Evolutionary conservation across 805 yeast genomes (phyloP).

Genomic region (Candida michaelii): DNA sequence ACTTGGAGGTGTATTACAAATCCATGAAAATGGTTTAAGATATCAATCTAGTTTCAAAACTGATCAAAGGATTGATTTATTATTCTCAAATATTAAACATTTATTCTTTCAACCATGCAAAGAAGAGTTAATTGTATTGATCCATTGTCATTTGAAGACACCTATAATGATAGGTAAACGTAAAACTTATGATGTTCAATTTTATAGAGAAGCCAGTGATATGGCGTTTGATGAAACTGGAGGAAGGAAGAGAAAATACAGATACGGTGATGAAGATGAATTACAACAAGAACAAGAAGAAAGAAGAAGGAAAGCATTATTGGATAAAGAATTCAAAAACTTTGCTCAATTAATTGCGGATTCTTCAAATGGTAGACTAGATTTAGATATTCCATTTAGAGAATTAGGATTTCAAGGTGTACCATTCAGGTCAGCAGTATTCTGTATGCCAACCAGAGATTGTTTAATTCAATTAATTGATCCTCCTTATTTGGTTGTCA

Average conservation of each 20-base stretch:
- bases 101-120: constrained; percentile 94
- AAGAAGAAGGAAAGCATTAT: constrained; percentile 82
- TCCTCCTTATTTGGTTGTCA: constrained; percentile 91
- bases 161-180: constrained; percentile 96
- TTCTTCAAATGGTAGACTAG: constrained; percentile 77
- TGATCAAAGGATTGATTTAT: constrained; percentile 84
- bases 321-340: constrained; percentile 86
- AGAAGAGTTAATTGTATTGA: constrained; percentile 87
- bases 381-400: constrained; percentile 91
- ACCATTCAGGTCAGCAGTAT: constrained; percentile 90
- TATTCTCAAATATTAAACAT: constrained; percentile 89
- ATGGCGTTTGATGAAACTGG: constrained; percentile 97
- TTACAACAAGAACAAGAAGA: constrained; percentile 98
- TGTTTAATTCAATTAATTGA: constrained; percentile 92
- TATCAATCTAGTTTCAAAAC: constrained; percentile 83
- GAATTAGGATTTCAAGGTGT: constrained; percentile 98
- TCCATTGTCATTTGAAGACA: constrained; percentile 87
- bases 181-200: constrained; percentile 93
- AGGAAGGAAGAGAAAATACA: constrained; percentile 78
- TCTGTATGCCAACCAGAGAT: constrained; percentile 95
- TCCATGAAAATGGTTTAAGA: constrained; percentile 94
- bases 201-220: constrained; percentile 95
- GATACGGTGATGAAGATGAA: constrained; percentile 98
- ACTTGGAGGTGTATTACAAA: constrained; percentile 83
- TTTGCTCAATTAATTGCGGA: constrained; percentile 92